phyloP scores from a whole-genome alignment of 257 asterid species.

The Nicotiana noctiflora region DNA sequence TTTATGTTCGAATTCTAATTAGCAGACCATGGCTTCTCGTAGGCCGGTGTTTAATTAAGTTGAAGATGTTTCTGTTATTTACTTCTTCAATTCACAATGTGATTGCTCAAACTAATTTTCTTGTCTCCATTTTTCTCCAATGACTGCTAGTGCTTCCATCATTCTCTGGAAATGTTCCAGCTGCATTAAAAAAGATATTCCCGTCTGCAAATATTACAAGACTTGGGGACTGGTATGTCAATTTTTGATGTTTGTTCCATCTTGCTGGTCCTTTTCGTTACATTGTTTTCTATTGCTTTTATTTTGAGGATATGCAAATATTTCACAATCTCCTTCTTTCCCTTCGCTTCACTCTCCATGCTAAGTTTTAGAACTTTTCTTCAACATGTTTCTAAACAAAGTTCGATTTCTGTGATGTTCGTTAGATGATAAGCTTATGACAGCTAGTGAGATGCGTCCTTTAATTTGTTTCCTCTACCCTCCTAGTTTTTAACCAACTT shows the following conservation, averaged over 20 bases:
- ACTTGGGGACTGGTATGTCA: constrained; percentile 86
- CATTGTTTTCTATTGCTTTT: background rate
- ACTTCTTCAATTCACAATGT: constrained; percentile 2
- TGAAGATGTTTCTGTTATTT: background rate
- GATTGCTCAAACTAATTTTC: background rate
- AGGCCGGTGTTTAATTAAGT: background rate
- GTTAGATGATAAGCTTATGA: constrained; percentile 4
- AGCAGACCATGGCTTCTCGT: background rate
- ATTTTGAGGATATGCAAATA: background rate
- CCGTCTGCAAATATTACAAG: constrained; percentile 82
- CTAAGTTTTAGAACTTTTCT: background rate
- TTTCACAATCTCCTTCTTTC: background rate
- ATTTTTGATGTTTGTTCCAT: background rate
- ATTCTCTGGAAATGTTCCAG: constrained; percentile 98
- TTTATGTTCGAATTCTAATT: background rate
- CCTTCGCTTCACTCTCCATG: background rate
- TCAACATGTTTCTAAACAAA: background rate
- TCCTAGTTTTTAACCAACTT: background rate
- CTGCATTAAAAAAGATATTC: constrained; percentile 61
- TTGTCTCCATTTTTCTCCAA: constrained; percentile 5
- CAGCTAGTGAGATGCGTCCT: background rate
- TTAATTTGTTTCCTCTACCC: background rate
- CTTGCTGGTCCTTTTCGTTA: background rate
- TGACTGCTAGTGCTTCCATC: constrained; percentile 76
- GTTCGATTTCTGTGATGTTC: background rate